Evolutionary conservation across 2,329 filamentous ascomycete species (phyloP), one percentile per base, ranked within the genome.

Genomic region (Tolypocladium paradoxum): DNA sequence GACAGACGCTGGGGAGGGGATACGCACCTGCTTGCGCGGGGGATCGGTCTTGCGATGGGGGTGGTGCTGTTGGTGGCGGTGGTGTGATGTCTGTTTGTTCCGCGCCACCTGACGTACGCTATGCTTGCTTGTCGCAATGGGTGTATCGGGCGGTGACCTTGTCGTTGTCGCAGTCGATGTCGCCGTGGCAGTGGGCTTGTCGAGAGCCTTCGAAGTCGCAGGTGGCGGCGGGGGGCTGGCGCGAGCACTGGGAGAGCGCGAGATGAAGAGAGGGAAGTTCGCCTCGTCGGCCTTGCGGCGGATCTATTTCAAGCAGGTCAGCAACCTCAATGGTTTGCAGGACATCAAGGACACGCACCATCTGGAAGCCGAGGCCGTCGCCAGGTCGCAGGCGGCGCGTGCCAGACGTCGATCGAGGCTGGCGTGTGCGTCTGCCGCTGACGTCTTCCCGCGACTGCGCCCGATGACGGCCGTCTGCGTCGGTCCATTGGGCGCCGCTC

Each of bases 311-410:
- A 33, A 20, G 36, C 40, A 16, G 24, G 18, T 45, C 4, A 45
- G 40, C 24, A 45, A 18, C 14, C 6, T 45, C 16, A 3, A 18
- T 2, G 31, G 20, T 14, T 9, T 9, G n/a, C 33, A n/a, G 33
- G 11, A 20, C 14, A n/a, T 12, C 4, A 16, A 14, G 11, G 24
- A n/a, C 18, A 36, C 48, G 31, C 4, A 51, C 52, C 52, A 54
- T 54, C 27, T 54, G 48, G 35, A 54, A 54, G 48, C 52, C 52
- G 5, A 54, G 48, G n/a, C 52, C 52, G 14, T 54, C 52, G 18
- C 52, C 52, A 11, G 52, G 52, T 24, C 29, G 24, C 18, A 54
- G 33, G n/a, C 50, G 48, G 22, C 48, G 43, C 14, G 27, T 40
- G 33, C 40, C 24, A 16, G 34, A 16, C 48, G 31, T 46, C 18